Percentiles rank a stretch among this genome's conserved stretches.
phyloP scores from a whole-genome alignment of 257 asterid species.

The Jacaranda mimosifolia region DNA sequence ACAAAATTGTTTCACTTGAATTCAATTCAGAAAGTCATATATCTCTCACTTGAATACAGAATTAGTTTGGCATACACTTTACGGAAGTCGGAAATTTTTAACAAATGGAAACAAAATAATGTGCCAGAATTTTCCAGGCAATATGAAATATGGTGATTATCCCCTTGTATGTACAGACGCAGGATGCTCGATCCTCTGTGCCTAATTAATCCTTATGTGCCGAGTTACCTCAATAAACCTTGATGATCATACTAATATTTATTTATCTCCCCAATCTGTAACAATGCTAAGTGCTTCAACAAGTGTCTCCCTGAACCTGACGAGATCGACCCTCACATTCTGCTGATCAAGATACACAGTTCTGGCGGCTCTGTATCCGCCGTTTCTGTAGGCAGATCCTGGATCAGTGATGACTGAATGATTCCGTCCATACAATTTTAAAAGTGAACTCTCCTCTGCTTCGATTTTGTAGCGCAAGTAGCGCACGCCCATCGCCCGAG shows the following conservation, averaged over 20 bases:
- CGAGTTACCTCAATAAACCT: too few relatives aligned
- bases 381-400: conserved; percentile 25
- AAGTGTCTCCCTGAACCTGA: conserved; percentile 51
- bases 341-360: conserved; percentile 69
- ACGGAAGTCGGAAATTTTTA: background rate
- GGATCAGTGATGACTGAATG: conserved; percentile 63
- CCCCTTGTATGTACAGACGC: conserved; percentile 11
- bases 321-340: conserved; percentile 58
- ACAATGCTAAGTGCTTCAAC: conserved; percentile 62
- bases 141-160: background rate
- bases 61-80: background rate
- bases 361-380: conserved; percentile 59
- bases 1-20: background rate
- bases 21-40: background rate
- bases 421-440: conserved; percentile 56
- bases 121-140: conserved; percentile 17
- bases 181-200: background rate
- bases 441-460: conserved; percentile 69
- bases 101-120: background rate
- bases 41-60: background rate
- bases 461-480: conserved; percentile 79
- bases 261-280: conserved; percentile 40
- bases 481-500: conserved; percentile 62
- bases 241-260: background rate
- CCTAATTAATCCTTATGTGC: too few relatives aligned